Base-by-base conservation (phyloP, 2,329 filamentous ascomycete species). In the Dothidotthia symphoricarpi region DNA sequence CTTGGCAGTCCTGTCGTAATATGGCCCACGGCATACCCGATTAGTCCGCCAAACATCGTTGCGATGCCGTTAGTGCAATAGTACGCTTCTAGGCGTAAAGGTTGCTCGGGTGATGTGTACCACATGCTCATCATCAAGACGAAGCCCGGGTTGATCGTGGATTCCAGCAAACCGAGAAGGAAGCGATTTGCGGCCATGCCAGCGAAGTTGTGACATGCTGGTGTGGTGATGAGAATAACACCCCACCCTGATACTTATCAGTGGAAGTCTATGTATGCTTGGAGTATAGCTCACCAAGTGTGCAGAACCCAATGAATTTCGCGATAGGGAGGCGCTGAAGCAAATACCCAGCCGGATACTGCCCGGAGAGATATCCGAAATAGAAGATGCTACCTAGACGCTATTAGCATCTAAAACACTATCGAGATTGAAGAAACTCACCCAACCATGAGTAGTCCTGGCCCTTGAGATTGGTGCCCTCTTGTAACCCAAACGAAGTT, bases 121-220 rank as follows among this genome's bases (percentile, higher is more conserved):
- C 78, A 85, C 79, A 83, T 83, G 13, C 73, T 73, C 0, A 80
- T 83, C 17, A 84, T 79, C 2, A 84, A 61, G 70, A 83, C 80
- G 43, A 83, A 82, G 0, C 73, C 74, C 1, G 80, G 80, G 11
- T 50, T 54, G 2, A 59, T 48, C 1, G 51, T 51, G 2, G 49
- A 66, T 54, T 81, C 77, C 33, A 78, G 76, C 26, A 71, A 69
- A 6, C 76, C 77, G 1, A 79, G 64, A 1, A 80, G 54, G 11
- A 77, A 70, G n/a, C 76, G 68, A 41, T 54, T 30, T 45, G 56
- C 28, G 3, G 62, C 65, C 15, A 70, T 66, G 6, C 65, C 66
- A 5, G 61, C 64, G 34, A 70, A 70, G 43, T 57, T 68, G 15
- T 54, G 43, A 39, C 68, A 70, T 26, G 66, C 68, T 5, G 69